phyloP scores from a whole-genome alignment of 306 rosid species.

The Betula pendula region DNA sequence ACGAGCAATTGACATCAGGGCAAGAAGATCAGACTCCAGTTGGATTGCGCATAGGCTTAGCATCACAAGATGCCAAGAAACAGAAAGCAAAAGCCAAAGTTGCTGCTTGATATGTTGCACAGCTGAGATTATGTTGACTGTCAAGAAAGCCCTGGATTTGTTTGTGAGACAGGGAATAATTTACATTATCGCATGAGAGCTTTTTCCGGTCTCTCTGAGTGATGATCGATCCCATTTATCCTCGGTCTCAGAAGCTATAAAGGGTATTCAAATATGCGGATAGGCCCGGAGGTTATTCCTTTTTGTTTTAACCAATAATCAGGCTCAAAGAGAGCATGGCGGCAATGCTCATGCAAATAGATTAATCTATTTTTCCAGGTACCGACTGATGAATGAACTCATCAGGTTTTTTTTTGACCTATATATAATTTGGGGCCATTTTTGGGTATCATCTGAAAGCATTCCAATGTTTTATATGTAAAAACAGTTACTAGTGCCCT shows the following conservation, averaged over 20 bases:
- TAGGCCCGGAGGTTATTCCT: slow-evolving; percentile 3
- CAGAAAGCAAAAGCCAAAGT: slow-evolving; percentile 69
- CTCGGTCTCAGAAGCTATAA: slow-evolving; percentile 17
- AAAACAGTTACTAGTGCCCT: too few relatives aligned
- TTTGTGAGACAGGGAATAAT: slow-evolving; percentile 27
- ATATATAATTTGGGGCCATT: not conserved
- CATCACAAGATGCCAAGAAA: slow-evolving; percentile 76
- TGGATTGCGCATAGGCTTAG: slow-evolving; percentile 84
- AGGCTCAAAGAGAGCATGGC: slow-evolving; percentile 10
- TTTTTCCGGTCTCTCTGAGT: slow-evolving; percentile 34
- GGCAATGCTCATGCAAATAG: not conserved
- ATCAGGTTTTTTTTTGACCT: not conserved
- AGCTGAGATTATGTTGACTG: slow-evolving; percentile 29
- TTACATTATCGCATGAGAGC: not conserved
- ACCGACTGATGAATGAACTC: not conserved
- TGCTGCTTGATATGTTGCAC: slow-evolving; percentile 51
- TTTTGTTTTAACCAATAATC: slow-evolving; percentile 19
- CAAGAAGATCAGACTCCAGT: slow-evolving; percentile 62
- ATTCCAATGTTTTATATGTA: not conserved
- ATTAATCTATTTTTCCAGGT: not conserved
- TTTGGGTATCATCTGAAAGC: not conserved
- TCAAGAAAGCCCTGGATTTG: slow-evolving; percentile 25
- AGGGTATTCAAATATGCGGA: slow-evolving; percentile 19
- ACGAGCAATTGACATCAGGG: slow-evolving; percentile 34
- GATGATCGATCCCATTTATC: slow-evolving; percentile 16